Percentiles rank a stretch among this genome's conserved stretches.
Conservation (phyloP, 2,329 filamentous ascomycete species). For the Dothistroma septosporum region DNA sequence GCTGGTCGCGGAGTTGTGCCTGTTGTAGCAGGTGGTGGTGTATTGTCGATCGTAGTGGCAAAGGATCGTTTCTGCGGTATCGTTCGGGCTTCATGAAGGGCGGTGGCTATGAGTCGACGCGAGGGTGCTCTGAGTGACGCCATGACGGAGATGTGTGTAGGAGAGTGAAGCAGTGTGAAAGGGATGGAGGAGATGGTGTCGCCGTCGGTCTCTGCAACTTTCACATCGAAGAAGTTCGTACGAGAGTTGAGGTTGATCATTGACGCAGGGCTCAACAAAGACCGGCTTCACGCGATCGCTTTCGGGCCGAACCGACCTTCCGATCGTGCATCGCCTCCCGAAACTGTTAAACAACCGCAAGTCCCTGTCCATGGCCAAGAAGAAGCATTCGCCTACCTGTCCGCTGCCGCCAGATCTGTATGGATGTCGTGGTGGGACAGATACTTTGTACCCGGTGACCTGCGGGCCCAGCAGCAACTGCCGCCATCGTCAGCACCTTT, state of each 20-base stretch:
- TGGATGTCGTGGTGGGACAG: constrained; percentile 34
- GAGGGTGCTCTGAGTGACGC: constrained; percentile 17
- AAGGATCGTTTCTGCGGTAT: constrained; percentile 38
- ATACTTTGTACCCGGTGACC: constrained; percentile 33
- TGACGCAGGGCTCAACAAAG: too few relatives aligned
- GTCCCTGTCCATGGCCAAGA: background rate
- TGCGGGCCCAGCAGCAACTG: constrained; percentile 21
- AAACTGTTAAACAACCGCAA: background rate
- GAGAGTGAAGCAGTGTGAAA: background rate
- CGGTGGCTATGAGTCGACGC: constrained; percentile 16
- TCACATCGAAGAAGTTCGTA: background rate
- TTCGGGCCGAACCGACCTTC: background rate
- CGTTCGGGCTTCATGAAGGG: constrained; percentile 12
- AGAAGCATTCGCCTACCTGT: background rate
- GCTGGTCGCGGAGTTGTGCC: constrained; percentile 38
- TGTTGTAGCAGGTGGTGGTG: constrained; percentile 33
- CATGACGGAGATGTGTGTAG: constrained; percentile 9
- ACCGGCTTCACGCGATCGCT: background rate
- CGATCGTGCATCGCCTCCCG: background rate
- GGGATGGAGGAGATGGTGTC: background rate
- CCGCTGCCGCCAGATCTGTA: constrained; percentile 8
- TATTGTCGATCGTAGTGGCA: constrained; percentile 43
- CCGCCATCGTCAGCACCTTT: background rate
- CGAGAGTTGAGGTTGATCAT: background rate
- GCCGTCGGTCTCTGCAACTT: background rate